Base-by-base conservation (phyloP, 441 rosid genomes). In the Populus hybrid region DNA sequence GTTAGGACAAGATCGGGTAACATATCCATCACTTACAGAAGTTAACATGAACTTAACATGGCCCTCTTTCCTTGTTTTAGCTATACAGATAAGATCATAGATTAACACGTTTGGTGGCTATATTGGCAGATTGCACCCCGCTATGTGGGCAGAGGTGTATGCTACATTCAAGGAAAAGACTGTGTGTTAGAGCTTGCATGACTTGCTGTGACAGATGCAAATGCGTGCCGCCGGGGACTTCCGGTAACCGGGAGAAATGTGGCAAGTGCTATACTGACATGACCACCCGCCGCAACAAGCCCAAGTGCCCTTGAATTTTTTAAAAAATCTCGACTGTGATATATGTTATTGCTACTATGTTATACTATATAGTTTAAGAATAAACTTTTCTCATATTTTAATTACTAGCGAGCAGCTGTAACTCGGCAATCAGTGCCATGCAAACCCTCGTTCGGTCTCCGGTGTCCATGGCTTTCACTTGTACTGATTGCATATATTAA, bases 161-260 rank as follows among this genome's bases (percentile, higher is more conserved):
- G 63, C 42, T 79, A 65, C 99, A 93, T 74, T 93, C 97, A 1
- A 92, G 97, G 84, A 74, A 77, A 80, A 90, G 85, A 67, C 5
- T 86, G 1, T 94, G 99, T 81, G 65, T 75, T 69, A 87, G 98
- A 79, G 98, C 92, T 30, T 94, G 99, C 86, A 77, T 83, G 83
- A 88, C 95, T 70, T 94, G 99, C 87, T 94, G 99, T 67, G 85
- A 84, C 75, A 83, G 93, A 73, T 94, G 99, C 92, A 93, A 89
- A 75, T 94, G 99, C 23, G 98, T 93, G 67, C 99, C 99, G 0
- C 99, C 99, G 11, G 98, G 98, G 42, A 93, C 97, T 16, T 92
- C 88, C 61, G 99, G 99, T 20, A 93, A 93, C 85, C 85, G 84
- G 18, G 97, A 93, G 77, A 82, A 74, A 77, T 94, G 98, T 80